These are phyloP conservation scores for Mrakia gelida DNA, from an alignment of 768 basidiomycete genomes.

Conservation along the genomic window DNA sequence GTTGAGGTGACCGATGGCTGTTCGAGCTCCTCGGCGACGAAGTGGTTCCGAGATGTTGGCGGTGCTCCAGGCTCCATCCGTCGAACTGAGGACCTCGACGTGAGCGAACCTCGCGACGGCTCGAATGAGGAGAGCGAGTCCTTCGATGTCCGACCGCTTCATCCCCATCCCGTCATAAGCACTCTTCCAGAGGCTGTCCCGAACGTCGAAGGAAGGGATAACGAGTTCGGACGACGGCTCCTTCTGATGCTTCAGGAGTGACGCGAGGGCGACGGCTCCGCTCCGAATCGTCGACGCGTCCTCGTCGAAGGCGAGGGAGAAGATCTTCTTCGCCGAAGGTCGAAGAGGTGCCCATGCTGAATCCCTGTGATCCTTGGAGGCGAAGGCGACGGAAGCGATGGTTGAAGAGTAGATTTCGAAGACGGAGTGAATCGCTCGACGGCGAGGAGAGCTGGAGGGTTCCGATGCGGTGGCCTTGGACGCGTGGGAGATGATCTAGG, in stretches of 20 bases:
- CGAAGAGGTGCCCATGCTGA: conserved; percentile 51
- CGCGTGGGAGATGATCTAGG: conserved; percentile 17
- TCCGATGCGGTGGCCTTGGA: conserved; percentile 25
- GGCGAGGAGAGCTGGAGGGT: conserved; percentile 11
- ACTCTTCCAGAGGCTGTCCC: conserved; percentile 63
- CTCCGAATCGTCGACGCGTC: conserved; percentile 40
- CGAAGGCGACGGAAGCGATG: conserved; percentile 53
- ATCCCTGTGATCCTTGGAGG: conserved; percentile 45
- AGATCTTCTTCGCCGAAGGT: conserved; percentile 48
- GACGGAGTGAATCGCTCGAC: conserved; percentile 36
- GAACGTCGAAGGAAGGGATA: conserved; percentile 45
- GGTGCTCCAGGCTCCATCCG: conserved; percentile 46
- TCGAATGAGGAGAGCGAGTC: conserved; percentile 57
- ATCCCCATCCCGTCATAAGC: conserved; percentile 59
- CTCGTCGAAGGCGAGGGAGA: conserved; percentile 40
- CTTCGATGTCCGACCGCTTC: conserved; percentile 53
- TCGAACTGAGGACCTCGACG: conserved; percentile 56
- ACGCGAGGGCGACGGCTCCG: conserved; percentile 10
- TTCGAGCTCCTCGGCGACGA: conserved; percentile 16
- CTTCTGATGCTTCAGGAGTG: conserved; percentile 21
- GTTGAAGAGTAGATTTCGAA: conserved; percentile 55
- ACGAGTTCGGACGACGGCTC: conserved; percentile 31
- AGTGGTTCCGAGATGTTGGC: conserved; percentile 24
- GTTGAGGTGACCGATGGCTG: conserved; percentile 51
- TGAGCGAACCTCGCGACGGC: conserved; percentile 61